Evolutionary conservation across 305 asterid species (phyloP).

Genomic region (Ilex paraguariensis): DNA sequence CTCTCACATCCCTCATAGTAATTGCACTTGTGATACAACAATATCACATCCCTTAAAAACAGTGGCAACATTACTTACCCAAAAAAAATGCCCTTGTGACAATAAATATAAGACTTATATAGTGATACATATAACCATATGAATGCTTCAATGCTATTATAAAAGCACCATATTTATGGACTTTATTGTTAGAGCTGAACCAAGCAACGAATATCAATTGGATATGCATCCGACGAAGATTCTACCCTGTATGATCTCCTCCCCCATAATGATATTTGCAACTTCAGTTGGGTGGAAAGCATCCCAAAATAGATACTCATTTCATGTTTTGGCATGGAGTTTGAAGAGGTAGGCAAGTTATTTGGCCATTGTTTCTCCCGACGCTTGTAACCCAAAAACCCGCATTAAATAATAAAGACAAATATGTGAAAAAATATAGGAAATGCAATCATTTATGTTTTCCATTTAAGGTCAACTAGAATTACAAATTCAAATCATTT

Average conservation of each 20-base stretch:
- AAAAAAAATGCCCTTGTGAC: too few species aligned
- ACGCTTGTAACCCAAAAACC: constrained; percentile 69
- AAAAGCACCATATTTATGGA: background rate
- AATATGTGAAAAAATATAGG: background rate
- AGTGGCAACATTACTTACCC: too few species aligned
- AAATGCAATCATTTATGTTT: too few species aligned
- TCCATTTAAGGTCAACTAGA: too few species aligned
- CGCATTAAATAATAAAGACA: background rate
- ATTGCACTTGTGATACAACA: too few species aligned
- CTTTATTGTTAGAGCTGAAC: constrained; percentile 34
- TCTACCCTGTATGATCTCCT: constrained; percentile 56
- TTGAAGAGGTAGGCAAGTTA: constrained; percentile 72
- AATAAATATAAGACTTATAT: too few species aligned
- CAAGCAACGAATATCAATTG: constrained; percentile 56
- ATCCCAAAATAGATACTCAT: constrained; percentile 67
- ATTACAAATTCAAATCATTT: too few species aligned
- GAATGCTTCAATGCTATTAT: too few species aligned
- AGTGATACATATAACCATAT: too few species aligned
- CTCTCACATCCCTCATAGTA: too few species aligned
- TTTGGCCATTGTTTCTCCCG: constrained; percentile 79
- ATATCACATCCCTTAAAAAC: too few species aligned
- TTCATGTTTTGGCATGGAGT: constrained; percentile 51
- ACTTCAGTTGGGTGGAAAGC: constrained; percentile 80
- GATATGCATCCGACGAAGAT: constrained; percentile 54
- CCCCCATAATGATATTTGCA: constrained; percentile 53